phyloP scores from a whole-genome alignment of 805 yeast genomes.

The Starmerella gropengiesseri region DNA sequence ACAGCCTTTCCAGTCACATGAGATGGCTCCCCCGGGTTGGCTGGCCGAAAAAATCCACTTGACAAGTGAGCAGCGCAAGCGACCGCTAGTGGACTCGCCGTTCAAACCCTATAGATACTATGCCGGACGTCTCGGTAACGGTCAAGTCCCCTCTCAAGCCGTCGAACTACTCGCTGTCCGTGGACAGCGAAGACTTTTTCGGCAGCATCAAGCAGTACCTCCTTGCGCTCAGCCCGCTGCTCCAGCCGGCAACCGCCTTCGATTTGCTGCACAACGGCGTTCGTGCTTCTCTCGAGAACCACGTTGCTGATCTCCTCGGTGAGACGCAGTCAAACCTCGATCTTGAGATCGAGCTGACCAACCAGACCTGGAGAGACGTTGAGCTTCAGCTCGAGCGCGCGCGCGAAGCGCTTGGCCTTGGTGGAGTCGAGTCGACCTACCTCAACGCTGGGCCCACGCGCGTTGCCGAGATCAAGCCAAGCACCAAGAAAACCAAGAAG shows the following conservation, averaged over 20 bases:
- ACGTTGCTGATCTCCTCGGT: background rate
- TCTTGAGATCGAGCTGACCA: constrained; percentile 40
- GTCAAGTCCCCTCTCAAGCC: constrained; percentile 22
- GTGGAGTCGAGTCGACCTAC: constrained; percentile 40
- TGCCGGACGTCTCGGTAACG: constrained; percentile 17
- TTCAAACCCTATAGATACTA: no score
- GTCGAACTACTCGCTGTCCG: constrained; percentile 22
- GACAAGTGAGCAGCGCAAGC: no score
- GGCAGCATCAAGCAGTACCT: constrained; percentile 50
- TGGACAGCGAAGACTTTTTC: constrained; percentile 37
- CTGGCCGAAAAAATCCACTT: no score
- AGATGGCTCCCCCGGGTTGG: no score
- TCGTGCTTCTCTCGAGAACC: constrained; percentile 30
- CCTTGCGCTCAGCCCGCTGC: constrained; percentile 44
- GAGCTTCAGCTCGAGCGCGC: constrained; percentile 52
- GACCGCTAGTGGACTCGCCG: no score
- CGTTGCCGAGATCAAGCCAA: constrained; percentile 17
- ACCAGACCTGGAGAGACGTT: constrained; percentile 52
- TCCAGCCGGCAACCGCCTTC: constrained; percentile 50
- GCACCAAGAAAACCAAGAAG: constrained; percentile 17
- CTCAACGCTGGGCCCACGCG: constrained; percentile 34
- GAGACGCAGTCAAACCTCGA: constrained; percentile 25
- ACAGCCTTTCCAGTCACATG: no score
- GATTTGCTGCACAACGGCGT: constrained; percentile 32
- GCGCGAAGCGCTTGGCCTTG: constrained; percentile 48